phyloP scores from a whole-genome alignment of 164 flowering plant species.

The Houttuynia cordata region DNA sequence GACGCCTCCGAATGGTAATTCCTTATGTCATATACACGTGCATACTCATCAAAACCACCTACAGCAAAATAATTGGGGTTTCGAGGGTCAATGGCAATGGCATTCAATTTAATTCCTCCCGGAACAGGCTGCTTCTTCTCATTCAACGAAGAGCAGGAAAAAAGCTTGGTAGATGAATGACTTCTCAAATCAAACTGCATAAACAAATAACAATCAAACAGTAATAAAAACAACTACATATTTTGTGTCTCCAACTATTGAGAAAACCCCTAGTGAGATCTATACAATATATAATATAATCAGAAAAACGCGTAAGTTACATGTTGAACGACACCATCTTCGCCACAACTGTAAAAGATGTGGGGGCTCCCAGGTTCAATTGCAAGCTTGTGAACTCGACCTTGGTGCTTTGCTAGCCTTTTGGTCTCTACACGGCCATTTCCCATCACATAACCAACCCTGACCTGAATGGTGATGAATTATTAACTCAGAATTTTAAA shows the following conservation, averaged over 20 bases:
- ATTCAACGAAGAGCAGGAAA: slow-evolving; percentile 35
- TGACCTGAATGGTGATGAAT: slow-evolving; percentile 31
- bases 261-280: no score
- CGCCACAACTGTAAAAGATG: slow-evolving; percentile 61
- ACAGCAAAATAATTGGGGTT: slow-evolving; percentile 52
- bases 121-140: slow-evolving; percentile 16
- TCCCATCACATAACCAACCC: slow-evolving; percentile 41
- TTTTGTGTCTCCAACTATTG: slow-evolving; percentile 1
- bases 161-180: slow-evolving; percentile 42
- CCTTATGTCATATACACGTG: slow-evolving; percentile 68
- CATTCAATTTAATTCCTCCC: slow-evolving; percentile 27
- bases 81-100: slow-evolving; percentile 60
- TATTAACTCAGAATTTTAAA: background rate
- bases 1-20: slow-evolving; percentile 29
- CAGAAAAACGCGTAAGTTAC: slow-evolving; percentile 20
- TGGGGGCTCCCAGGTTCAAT: slow-evolving; percentile 75
- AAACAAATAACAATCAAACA: slow-evolving; percentile 1
- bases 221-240: background rate
- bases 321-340: slow-evolving; percentile 64
- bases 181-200: slow-evolving; percentile 73
- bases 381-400: slow-evolving; percentile 51
- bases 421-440: slow-evolving; percentile 42
- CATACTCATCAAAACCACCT: slow-evolving; percentile 64
- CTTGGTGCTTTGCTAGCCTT: slow-evolving; percentile 48
- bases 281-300: background rate